Conservation (phyloP, 2,329 filamentous ascomycete genomes). For the Dryadomyces quercivorus region DNA sequence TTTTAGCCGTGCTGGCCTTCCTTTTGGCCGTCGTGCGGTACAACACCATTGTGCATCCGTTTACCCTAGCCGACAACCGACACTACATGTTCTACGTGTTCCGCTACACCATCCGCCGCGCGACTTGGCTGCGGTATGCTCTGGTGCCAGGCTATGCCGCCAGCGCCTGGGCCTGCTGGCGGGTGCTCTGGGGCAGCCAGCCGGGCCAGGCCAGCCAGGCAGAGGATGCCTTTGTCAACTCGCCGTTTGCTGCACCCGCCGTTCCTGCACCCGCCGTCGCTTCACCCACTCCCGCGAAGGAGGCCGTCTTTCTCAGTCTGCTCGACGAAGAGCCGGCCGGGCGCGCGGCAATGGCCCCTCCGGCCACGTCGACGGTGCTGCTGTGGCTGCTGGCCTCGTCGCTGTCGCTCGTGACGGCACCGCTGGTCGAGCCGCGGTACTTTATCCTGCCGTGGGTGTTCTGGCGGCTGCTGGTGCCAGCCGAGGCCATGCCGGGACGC, state of each 20-base stretch:
- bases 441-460: conserved; percentile 93
- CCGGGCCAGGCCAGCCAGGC: neutral
- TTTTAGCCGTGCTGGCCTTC: conserved; percentile 21
- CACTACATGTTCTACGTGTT: conserved; percentile 98
- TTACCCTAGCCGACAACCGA: conserved; percentile 89
- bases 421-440: conserved; percentile 89
- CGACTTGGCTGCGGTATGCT: conserved; percentile 51
- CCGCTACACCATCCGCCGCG: conserved; percentile 61
- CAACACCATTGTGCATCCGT: conserved; percentile 93
- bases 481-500: conserved; percentile 13
- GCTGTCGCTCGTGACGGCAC: conserved; percentile 73
- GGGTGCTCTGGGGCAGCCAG: conserved; percentile 36
- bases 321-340: conserved; percentile 16
- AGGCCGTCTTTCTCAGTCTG: conserved; percentile 5
- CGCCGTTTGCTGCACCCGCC: conserved; percentile 6
- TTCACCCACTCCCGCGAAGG: neutral
- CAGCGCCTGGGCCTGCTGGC: conserved; percentile 57
- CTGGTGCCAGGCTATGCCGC: conserved; percentile 59
- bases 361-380: conserved; percentile 37
- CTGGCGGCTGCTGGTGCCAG: conserved; percentile 71
- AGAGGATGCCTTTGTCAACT: conserved; percentile 5
- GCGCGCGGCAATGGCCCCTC: conserved; percentile 17
- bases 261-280: too few species aligned
- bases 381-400: conserved; percentile 56
- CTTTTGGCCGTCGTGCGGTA: conserved; percentile 47